Evolutionary conservation across 2,329 filamentous ascomycete genomes (phyloP), one percentile per base, ranked within the genome.

Genomic region (Chaetomium sp.): DNA sequence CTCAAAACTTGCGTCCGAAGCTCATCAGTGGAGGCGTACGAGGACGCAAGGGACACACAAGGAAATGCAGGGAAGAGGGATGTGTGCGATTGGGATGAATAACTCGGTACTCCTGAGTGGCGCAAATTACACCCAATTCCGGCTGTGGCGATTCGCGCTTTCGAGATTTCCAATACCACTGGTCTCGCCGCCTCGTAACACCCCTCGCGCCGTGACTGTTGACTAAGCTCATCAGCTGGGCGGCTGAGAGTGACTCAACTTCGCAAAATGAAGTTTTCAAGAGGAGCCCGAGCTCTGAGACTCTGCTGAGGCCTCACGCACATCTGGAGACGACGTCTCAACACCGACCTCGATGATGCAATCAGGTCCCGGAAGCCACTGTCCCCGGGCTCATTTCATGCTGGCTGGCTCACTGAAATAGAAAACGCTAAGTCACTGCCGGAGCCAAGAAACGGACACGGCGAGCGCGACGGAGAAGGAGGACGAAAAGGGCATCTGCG

Each of bases 401-500:
- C 53, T 56, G 31, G 19, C 33, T 35, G 53, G 53, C 53, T 56
- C 21, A 9, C 33, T 35, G 53, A 23, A 38, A 16, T 21, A n/a
- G n/a, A 33, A 56, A 56, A 56, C 31, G 29, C n/a, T 33, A 7
- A 38, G 3, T 4, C n/a, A 38, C 31, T 31, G 29, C 33, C n/a
- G 38, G 38, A 31, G 38, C 57, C 29, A 23, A 33, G 29, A 50
- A 60, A 60, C 57, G 29, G 45, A 51, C 42, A 16, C 23, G 23
- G 16, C 16, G 31, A 23, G 25, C 13, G 35, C 19, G 65, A 45
- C 38, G 63, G 62, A 68, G 65, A 23, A 31, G 19, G 47, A 49
- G n/a, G 57, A n/a, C 13, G 27, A 38, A 16, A 35, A 38, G 49
- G 54, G 33, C 68, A 66, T 62, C 64, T 69, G 67, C 67, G 64